phyloP scores from a whole-genome alignment of 495 filamentous ascomycete species.

The Penicillium steckii region DNA sequence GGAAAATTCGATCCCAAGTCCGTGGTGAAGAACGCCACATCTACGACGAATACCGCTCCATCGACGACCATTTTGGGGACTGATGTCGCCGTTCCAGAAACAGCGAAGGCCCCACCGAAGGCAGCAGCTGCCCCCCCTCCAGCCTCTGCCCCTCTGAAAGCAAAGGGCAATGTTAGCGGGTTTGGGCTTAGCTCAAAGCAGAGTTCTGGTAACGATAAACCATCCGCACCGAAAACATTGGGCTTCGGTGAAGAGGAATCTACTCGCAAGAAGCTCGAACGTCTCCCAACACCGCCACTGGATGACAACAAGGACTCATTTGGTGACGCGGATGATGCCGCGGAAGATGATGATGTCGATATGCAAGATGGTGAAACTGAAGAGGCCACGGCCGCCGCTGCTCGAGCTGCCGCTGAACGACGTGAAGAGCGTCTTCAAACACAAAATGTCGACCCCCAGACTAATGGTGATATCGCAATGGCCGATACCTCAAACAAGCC shows the following conservation, averaged over 20 bases:
- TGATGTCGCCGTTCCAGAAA: slow-evolving; percentile 60
- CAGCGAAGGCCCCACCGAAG: slow-evolving; percentile 44
- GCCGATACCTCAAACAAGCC: slow-evolving; percentile 46
- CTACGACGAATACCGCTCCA: slow-evolving; percentile 29
- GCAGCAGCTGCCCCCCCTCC: slow-evolving; percentile 48
- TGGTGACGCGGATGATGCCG: slow-evolving; percentile 43
- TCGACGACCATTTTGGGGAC: slow-evolving; percentile 52
- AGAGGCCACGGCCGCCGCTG: slow-evolving; percentile 80
- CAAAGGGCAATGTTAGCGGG: slow-evolving; percentile 71
- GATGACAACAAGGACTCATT: slow-evolving; percentile 61
- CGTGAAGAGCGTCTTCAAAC: slow-evolving; percentile 67
- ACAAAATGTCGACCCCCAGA: slow-evolving; percentile 30
- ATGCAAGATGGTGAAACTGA: slow-evolving; percentile 77
- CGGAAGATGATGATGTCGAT: slow-evolving; percentile 72
- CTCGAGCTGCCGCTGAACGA: slow-evolving; percentile 74
- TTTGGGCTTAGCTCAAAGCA: slow-evolving; percentile 77
- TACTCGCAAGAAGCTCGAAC: slow-evolving; percentile 81
- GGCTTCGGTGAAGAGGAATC: slow-evolving; percentile 88
- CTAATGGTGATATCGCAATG: slow-evolving; percentile 37
- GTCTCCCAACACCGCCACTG: slow-evolving; percentile 72
- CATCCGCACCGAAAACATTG: slow-evolving; percentile 66
- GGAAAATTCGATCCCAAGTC: slow-evolving; percentile 91
- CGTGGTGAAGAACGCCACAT: slow-evolving; percentile 69
- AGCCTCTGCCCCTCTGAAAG: slow-evolving; percentile 47
- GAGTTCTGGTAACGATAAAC: slow-evolving; percentile 61